A percentile compares a stretch with the other conserved stretches of the same genome.
phyloP scores from a whole-genome alignment of 176 grass and related monocot species.

The Carex kokanica region DNA sequence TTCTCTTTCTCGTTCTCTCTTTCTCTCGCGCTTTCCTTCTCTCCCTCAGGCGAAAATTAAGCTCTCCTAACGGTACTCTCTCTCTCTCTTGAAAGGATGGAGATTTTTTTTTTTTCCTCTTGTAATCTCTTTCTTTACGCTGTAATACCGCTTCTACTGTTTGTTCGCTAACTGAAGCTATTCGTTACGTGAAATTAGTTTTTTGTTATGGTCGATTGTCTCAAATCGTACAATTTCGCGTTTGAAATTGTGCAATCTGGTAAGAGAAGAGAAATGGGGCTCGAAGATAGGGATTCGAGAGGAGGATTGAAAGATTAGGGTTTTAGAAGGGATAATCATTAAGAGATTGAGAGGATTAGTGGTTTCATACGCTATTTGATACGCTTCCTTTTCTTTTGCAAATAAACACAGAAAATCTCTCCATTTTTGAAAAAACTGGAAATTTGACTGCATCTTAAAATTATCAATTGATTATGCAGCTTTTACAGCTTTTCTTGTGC shows the following conservation, averaged over 20 bases:
- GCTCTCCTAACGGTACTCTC: neutral
- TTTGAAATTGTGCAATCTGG: neutral
- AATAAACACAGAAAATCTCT: neutral
- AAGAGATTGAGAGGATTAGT: neutral
- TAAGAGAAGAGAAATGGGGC: neutral
- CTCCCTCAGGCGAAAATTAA: neutral
- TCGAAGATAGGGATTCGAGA: neutral
- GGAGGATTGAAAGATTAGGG: neutral
- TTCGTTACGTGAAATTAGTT: neutral
- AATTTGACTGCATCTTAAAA: neutral
- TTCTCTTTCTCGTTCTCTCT: neutral
- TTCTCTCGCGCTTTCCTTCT: neutral
- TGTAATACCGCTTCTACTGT: neutral
- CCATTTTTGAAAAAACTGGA: neutral
- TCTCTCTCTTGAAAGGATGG: neutral
- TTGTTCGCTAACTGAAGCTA: neutral
- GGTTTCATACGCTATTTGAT: neutral
- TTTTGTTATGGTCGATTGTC: neutral
- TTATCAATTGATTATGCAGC: neutral
- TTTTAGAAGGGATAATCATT: neutral
- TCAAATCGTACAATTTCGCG: neutral
- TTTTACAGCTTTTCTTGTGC: conserved; percentile 2
- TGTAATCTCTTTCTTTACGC: neutral
- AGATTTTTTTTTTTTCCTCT: neutral
- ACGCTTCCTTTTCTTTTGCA: neutral